These are phyloP conservation scores for Rhodotorula sp. DNA, from an alignment of 1,284 basidiomycete species.

Conservation along the genomic window DNA sequence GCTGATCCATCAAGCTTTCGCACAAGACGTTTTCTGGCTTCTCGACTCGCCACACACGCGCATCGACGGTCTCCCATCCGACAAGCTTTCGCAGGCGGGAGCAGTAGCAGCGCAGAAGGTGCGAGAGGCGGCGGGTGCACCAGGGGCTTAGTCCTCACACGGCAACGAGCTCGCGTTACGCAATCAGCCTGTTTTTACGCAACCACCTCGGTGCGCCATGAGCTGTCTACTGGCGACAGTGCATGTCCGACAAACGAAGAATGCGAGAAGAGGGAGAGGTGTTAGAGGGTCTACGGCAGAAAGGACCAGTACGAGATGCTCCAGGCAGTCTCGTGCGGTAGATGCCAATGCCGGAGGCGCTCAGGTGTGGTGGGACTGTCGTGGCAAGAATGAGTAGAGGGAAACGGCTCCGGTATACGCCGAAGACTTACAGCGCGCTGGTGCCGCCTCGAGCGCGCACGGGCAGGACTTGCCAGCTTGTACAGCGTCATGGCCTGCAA, in stretches of 20 bases:
- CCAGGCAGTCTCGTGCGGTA: too few relatives aligned
- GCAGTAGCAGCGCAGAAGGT: slow-evolving; percentile 8
- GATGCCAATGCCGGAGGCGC: too few relatives aligned
- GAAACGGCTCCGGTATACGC: too few relatives aligned
- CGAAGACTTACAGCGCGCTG: background rate
- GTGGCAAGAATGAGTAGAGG: too few relatives aligned
- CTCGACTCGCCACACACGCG: slow-evolving; percentile 10
- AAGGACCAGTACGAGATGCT: too few relatives aligned
- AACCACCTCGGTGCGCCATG: too few relatives aligned
- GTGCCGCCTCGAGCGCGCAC: background rate
- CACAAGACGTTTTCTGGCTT: slow-evolving; percentile 29
- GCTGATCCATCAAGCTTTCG: slow-evolving; percentile 47
- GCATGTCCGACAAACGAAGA: too few relatives aligned
- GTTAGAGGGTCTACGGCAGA: too few relatives aligned
- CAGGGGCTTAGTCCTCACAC: background rate
- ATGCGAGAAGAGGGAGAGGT: too few relatives aligned
- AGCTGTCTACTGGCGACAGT: too few relatives aligned
- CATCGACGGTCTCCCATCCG: background rate
- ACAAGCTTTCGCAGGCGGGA: slow-evolving; percentile 2
- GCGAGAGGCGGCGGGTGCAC: slow-evolving; percentile 14
- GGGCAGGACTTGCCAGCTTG: background rate
- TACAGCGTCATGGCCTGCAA: background rate
- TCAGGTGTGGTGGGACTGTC: too few relatives aligned
- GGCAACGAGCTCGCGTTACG: background rate
- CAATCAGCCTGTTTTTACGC: background rate